phyloP scores from a whole-genome alignment of 140 eudicot genomes.

The Oenanthe javanica region DNA sequence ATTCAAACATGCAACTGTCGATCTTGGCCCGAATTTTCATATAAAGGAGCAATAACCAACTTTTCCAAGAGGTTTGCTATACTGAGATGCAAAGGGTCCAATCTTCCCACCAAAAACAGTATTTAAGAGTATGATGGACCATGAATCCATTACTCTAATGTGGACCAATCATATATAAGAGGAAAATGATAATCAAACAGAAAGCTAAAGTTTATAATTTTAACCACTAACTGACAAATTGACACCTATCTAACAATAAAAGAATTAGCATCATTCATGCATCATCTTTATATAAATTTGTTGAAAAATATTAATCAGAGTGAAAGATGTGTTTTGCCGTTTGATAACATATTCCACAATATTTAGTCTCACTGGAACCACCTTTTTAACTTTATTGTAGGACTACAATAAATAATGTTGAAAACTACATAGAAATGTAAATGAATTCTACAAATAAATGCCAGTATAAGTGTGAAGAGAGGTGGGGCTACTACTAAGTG shows the following conservation, averaged over 20 bases:
- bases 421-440: neutral
- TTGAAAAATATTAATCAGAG: neutral
- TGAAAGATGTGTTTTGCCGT: slow-evolving; percentile 5
- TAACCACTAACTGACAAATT: neutral
- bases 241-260: neutral
- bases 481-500: neutral
- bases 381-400: slow-evolving; percentile 2
- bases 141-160: slow-evolving; percentile 38
- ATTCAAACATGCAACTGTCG: neutral
- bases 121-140: slow-evolving; percentile 46
- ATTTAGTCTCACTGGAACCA: slow-evolving; percentile 6
- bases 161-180: slow-evolving; percentile 33
- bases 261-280: slow-evolving; percentile 16
- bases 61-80: neutral
- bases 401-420: neutral
- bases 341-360: slow-evolving; percentile 17
- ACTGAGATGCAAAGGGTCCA: neutral
- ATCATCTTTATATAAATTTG: slow-evolving; percentile 13
- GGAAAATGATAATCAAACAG: slow-evolving; percentile 16
- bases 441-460: neutral
- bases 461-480: neutral
- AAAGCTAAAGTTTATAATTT: slow-evolving; percentile 5
- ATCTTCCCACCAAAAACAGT: slow-evolving; percentile 4
- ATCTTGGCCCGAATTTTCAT: neutral
- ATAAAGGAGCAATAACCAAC: slow-evolving; percentile 6